Evolutionary conservation across 352 stramenopile species (phyloP), one percentile per base, ranked within the genome.

Genomic region (Phytophthora meadii): DNA sequence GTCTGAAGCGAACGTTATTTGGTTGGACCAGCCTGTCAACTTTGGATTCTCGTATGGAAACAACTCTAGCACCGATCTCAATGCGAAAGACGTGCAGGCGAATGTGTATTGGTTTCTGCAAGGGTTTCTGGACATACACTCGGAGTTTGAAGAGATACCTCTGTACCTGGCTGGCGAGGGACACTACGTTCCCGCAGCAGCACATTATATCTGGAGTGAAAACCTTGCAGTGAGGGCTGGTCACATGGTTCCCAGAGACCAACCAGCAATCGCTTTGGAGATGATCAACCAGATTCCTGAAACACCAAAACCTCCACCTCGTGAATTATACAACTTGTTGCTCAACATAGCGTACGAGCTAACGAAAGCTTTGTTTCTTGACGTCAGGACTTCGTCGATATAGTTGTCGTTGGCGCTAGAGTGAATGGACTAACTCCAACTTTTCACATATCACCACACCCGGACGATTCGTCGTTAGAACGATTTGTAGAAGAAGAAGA

Each of bases 261-360:
- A 89, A 60, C 80, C 82, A 5, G 57, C 49, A 3, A 59, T 77
- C 1, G 52, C 79, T 42, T 58, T 87, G 19, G 74, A 70, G 51
- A 86, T 90, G 77, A 69, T 92, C 47, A 78, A 82, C 41, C 59
- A 4, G 65, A 42, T 90, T 93, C 77, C 71, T 93, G 22, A 64
- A 70, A 7, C 70, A 72, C 40, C 61, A 83, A 61, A 40, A 15
- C 8, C 22, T 22, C 22, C 22, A 22, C 22, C 22, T 22, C 22
- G 22, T 22, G 22, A 22, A 22, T 22, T 22, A 22, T 22, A 22
- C 22, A 22, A 22, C 22, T 22, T 22, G 22, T 22, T 22, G 22
- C 22, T 22, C 22, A 22, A 22, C 22, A 22, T 22, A 22, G 22
- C 22, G 22, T 22, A 22, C 19, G 19, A 22, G 19, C 19, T 22